These are phyloP conservation scores for Rubus idaeus DNA, from an alignment of 306 rosid species.

Conservation along the genomic window DNA sequence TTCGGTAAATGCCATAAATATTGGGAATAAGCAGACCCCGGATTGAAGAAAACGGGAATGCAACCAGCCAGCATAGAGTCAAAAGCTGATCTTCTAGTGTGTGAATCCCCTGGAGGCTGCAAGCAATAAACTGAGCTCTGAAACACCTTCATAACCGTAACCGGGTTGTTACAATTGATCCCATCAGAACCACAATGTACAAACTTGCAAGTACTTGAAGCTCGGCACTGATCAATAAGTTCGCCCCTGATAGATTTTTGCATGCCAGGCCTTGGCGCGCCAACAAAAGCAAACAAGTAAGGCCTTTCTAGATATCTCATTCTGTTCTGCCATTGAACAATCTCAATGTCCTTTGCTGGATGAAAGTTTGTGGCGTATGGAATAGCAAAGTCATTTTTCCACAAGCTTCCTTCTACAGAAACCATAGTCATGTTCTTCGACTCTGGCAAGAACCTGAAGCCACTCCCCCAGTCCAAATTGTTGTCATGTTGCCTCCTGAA, in stretches of 20 bases:
- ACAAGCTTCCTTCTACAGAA: constrained; percentile 75
- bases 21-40: constrained; percentile 85
- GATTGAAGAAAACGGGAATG: constrained; percentile 88
- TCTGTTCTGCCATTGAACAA: constrained; percentile 53
- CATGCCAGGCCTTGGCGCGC: constrained; percentile 74
- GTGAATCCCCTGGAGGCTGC: constrained; percentile 91
- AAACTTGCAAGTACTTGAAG: constrained; percentile 52
- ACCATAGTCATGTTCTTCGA: constrained; percentile 80
- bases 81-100: constrained; percentile 85
- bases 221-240: constrained; percentile 57
- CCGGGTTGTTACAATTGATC: constrained; percentile 62
- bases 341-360: constrained; percentile 41
- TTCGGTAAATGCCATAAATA: constrained; percentile 71
- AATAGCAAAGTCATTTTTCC: constrained; percentile 82
- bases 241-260: constrained; percentile 52
- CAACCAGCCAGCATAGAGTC: constrained; percentile 89
- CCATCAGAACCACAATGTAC: constrained; percentile 56
- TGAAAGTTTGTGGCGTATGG: constrained; percentile 91
- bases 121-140: constrained; percentile 63
- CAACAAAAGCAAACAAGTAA: constrained; percentile 57
- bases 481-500: constrained; percentile 62
- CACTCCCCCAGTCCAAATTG: constrained; percentile 75
- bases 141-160: constrained; percentile 54
- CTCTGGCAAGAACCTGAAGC: constrained; percentile 66
- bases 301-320: constrained; percentile 44